Conservation (phyloP, 2,329 filamentous ascomycete genomes). For the Periconia digitata region DNA sequence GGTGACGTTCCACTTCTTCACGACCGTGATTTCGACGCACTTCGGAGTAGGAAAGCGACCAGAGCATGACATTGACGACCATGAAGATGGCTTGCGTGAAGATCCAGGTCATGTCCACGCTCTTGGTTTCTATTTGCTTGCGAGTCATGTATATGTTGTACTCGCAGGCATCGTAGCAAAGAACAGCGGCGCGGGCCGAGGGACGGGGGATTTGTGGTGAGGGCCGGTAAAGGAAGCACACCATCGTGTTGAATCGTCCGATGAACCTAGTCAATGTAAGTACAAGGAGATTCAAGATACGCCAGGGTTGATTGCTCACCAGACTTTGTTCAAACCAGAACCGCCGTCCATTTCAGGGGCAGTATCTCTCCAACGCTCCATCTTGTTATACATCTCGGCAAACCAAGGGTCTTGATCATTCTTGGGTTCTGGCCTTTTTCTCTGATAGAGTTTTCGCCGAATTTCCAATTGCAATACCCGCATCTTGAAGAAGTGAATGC, state of each 20-base stretch:
- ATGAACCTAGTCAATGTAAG: slow-evolving; percentile 54
- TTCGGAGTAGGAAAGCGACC: slow-evolving; percentile 85
- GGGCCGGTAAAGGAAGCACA: slow-evolving; percentile 84
- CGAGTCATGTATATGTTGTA: slow-evolving; percentile 81
- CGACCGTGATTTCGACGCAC: slow-evolving; percentile 72
- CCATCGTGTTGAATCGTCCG: slow-evolving; percentile 79
- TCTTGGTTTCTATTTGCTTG: slow-evolving; percentile 74
- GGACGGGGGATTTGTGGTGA: slow-evolving; percentile 91
- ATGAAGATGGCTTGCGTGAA: slow-evolving; percentile 89
- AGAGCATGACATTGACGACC: slow-evolving; percentile 87
- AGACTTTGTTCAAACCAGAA: slow-evolving; percentile 74
- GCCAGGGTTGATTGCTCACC: slow-evolving; percentile 56
- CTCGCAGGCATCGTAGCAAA: slow-evolving; percentile 80
- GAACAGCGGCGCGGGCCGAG: slow-evolving; percentile 72
- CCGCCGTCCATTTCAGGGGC: slow-evolving; percentile 72
- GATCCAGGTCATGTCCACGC: slow-evolving; percentile 89
- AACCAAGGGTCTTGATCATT: slow-evolving; percentile 89
- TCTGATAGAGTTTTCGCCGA: slow-evolving; percentile 80
- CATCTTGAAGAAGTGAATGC: slow-evolving; percentile 94
- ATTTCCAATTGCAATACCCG: slow-evolving; percentile 85
- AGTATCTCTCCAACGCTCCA: slow-evolving; percentile 76
- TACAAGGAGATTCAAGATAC: background rate
- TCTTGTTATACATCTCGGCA: slow-evolving; percentile 71
- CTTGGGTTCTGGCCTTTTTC: slow-evolving; percentile 73
- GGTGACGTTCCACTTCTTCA: slow-evolving; percentile 74